Base-by-base conservation (phyloP, 805 yeast species). In the Yarrowia alimentaria region DNA sequence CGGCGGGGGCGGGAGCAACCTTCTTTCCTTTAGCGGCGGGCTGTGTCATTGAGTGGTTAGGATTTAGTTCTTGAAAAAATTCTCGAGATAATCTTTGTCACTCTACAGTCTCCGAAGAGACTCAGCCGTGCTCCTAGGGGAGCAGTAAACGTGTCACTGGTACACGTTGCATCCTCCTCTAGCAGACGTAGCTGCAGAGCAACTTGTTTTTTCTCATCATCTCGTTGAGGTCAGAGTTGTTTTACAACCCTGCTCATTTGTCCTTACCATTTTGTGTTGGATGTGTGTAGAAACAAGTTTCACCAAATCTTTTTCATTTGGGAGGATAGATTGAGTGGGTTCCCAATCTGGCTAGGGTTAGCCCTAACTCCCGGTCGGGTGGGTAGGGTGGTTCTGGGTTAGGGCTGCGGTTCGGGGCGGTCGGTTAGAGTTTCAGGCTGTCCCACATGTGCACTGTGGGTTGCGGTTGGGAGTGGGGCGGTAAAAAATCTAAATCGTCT, bases 1-100 rank as follows among this genome's bases (percentile, higher is more conserved):
- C 89, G 72, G 89, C 84, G 75, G 99, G 99, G 73, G 97, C 91
- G 80, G 97, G 95, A 68, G 96, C 97, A 68, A 88, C 95, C 81
- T 87, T 89, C 63, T 48, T 54, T 63, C 74, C 64, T 66, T 65
- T 24, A 77, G 68, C 65, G 77, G 62, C 61, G 52, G 63, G 59
- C 62, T 57, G 60, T 57, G 59, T 60, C 63, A 59, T 59, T 58
- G 60, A 59, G 61, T 47, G 55, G 49, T 55, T 55, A 54, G 53
- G 56, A 53, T 42, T 45, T 48, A 33, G 33, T 40, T 40, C 43
- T 43, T 45, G 7, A 16, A 14, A 30, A 14, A 52, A 53, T 14
- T 29, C 40, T 26, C 29, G 31, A 38, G 32, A 54, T n/a, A n/a
- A n/a, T n/a, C n/a, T n/a, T n/a, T n/a, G 56, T 57, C 59, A 60